Conservation (phyloP, 768 basidiomycete genomes). For the Rhodotorula paludigena region DNA sequence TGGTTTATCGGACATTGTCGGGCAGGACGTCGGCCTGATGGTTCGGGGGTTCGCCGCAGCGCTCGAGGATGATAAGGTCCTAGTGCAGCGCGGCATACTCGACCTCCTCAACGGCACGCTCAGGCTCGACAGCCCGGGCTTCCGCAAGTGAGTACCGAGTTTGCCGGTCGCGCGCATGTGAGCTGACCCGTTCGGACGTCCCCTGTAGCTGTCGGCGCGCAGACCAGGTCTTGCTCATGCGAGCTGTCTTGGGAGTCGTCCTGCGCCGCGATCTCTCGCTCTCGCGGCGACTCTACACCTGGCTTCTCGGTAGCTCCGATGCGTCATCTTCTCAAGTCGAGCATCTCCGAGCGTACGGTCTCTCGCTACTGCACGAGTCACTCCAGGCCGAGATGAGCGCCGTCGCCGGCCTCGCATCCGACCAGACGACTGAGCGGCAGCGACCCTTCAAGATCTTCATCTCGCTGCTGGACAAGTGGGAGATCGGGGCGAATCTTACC, state of each 20-base stretch:
- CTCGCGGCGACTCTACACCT: conserved; percentile 84
- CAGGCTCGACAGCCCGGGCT: conserved; percentile 64
- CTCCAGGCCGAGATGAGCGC: conserved; percentile 53
- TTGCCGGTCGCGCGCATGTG: background rate
- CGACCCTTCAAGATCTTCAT: conserved; percentile 94
- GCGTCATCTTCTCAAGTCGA: conserved; percentile 64
- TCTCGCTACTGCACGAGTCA: conserved; percentile 67
- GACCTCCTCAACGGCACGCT: conserved; percentile 77
- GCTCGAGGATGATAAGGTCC: conserved; percentile 85
- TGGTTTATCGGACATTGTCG: conserved; percentile 68
- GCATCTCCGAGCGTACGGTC: conserved; percentile 64
- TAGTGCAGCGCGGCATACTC: conserved; percentile 78
- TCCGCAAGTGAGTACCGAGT: conserved; percentile 51
- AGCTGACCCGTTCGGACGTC: too few species aligned
- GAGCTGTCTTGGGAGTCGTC: conserved; percentile 78
- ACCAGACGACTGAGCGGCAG: conserved; percentile 52
- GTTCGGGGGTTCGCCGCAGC: conserved; percentile 85
- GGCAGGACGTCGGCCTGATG: conserved; percentile 85
- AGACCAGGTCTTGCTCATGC: conserved; percentile 78
- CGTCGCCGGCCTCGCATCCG: background rate
- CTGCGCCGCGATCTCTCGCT: conserved; percentile 86
- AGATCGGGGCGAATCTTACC: conserved; percentile 77
- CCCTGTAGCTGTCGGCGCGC: conserved; percentile 53
- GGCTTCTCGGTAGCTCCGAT: conserved; percentile 82
- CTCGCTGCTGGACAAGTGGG: conserved; percentile 93